A percentile compares a stretch with the other conserved stretches of the same genome.
Conservation (phyloP, 441 rosid species). For the Jatropha multifida region DNA sequence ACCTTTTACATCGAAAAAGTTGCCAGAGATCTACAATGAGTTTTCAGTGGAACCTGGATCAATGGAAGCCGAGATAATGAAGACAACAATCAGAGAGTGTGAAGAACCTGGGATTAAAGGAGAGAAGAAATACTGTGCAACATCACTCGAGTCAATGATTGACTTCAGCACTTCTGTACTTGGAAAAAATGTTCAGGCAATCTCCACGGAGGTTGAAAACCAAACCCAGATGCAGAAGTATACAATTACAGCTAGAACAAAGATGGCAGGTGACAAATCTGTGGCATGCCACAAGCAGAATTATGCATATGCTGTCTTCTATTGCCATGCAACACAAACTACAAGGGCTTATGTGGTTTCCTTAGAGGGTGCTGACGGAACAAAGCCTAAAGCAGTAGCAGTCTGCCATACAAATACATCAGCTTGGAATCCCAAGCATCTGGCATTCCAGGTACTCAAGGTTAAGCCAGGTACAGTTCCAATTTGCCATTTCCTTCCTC, state of each 20-base stretch:
- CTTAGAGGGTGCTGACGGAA: slow-evolving; percentile 54
- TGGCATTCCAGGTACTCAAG: slow-evolving; percentile 82
- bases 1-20: slow-evolving; percentile 63
- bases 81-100: slow-evolving; percentile 66
- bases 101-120: slow-evolving; percentile 54
- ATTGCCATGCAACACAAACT: slow-evolving; percentile 63
- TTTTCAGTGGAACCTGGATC: slow-evolving; percentile 54
- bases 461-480: slow-evolving; percentile 84
- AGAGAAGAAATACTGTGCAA: slow-evolving; percentile 74
- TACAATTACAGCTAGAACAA: slow-evolving; percentile 35
- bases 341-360: slow-evolving; percentile 55
- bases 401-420: slow-evolving; percentile 87
- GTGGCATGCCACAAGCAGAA: slow-evolving; percentile 88
- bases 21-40: slow-evolving; percentile 44
- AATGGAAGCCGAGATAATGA: slow-evolving; percentile 54
- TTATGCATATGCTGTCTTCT: slow-evolving; percentile 68
- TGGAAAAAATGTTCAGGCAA: slow-evolving; percentile 48
- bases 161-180: slow-evolving; percentile 58
- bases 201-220: slow-evolving; percentile 58
- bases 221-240: slow-evolving; percentile 37
- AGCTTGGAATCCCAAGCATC: slow-evolving; percentile 85
- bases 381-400: slow-evolving; percentile 62
- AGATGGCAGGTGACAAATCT: slow-evolving; percentile 35
- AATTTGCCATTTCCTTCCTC: slow-evolving; percentile 84
- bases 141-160: slow-evolving; percentile 77